Evolutionary conservation across 2,329 filamentous ascomycete genomes (phyloP).

Genomic region (Cladosporium phlei): DNA sequence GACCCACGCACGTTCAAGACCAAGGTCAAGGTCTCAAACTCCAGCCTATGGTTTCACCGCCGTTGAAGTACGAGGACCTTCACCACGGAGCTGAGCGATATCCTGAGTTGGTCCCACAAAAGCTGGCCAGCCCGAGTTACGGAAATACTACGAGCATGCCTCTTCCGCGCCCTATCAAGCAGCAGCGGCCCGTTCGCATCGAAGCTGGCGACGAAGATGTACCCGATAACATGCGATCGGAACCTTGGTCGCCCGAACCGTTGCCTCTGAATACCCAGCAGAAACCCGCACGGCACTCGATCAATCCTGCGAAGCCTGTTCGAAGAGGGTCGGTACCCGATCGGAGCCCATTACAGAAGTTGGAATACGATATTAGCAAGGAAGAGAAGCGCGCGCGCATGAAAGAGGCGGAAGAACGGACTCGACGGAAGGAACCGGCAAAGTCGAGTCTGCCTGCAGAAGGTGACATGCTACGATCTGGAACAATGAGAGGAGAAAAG

Average conservation of each 20-base stretch:
- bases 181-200: conserved; percentile 18
- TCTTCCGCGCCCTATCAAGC: conserved; percentile 9
- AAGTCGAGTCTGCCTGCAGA: conserved; percentile 17
- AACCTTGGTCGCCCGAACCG: conserved; percentile 27
- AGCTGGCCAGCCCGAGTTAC: conserved; percentile 2
- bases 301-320: conserved; percentile 18
- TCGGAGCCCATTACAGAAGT: conserved; percentile 84
- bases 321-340: conserved; percentile 63
- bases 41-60: conserved; percentile 13
- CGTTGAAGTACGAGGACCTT: conserved; percentile 4
- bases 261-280: conserved; percentile 11
- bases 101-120: conserved; percentile 1
- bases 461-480: conserved; percentile 16
- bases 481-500: conserved; percentile 22
- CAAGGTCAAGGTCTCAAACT: conserved; percentile 15
- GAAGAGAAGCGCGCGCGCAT: conserved; percentile 87
- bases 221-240: conserved; percentile 25
- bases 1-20: conserved; percentile 10
- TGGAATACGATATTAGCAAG: conserved; percentile 92
- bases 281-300: conserved; percentile 20
- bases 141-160: conserved; percentile 2
- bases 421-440: conserved; percentile 50
- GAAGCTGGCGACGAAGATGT: conserved; percentile 26
- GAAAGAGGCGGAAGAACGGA: conserved; percentile 71
- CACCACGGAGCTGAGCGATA: conserved; percentile 2